Conservation (phyloP, 352 stramenopile genomes). For the Globisporangium yorkense region DNA sequence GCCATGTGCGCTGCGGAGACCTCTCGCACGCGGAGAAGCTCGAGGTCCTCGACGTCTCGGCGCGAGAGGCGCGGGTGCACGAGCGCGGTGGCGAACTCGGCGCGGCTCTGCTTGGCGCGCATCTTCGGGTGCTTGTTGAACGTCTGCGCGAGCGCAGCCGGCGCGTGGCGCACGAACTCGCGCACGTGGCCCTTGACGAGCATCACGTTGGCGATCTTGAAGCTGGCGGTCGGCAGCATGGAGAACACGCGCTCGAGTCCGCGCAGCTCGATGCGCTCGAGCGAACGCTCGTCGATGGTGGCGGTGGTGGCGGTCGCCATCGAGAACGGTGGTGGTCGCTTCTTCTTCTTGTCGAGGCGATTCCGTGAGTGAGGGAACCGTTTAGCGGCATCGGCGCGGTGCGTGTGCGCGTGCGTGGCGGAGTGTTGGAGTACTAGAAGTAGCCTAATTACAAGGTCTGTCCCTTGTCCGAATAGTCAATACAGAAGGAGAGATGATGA, state of each 20-base stretch:
- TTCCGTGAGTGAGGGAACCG: too few relatives aligned
- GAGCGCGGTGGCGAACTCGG: conserved; percentile 22
- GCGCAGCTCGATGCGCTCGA: not conserved
- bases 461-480: too few relatives aligned
- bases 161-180: not conserved
- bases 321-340: too few relatives aligned
- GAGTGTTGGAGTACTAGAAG: too few relatives aligned
- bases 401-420: too few relatives aligned
- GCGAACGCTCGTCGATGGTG: not conserved
- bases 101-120: not conserved
- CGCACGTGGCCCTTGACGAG: not conserved
- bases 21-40: conserved; percentile 19
- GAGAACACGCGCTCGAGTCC: not conserved
- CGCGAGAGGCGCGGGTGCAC: conserved; percentile 29
- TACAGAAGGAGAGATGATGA: too few relatives aligned
- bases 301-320: too few relatives aligned
- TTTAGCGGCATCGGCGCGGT: too few relatives aligned
- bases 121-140: conserved; percentile 6
- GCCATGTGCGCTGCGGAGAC: conserved; percentile 13
- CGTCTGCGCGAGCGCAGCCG: not conserved
- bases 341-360: too few relatives aligned
- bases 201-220: not conserved
- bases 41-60: conserved; percentile 15
- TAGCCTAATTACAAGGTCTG: too few relatives aligned
- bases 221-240: not conserved